Evolutionary conservation across 768 basidiomycete species (phyloP).

Genomic region (Pleurotus pulmonarius): DNA sequence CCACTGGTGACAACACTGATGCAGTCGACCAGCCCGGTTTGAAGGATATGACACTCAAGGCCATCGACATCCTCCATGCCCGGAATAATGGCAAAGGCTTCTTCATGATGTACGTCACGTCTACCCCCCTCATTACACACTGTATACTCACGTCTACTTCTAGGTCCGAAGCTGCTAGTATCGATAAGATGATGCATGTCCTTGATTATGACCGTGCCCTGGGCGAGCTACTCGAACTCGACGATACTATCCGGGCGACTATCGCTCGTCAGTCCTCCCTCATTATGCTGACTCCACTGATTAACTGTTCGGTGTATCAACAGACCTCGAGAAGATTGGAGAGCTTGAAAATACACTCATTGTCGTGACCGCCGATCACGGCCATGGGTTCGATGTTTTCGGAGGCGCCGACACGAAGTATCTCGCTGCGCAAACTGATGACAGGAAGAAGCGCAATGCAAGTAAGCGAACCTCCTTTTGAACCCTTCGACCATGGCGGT

Average conservation of each 20-base stretch:
- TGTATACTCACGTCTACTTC: neutral
- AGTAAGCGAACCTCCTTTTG: conserved; percentile 9
- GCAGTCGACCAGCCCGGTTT: conserved; percentile 42
- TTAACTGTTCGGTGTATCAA: neutral
- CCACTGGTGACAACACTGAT: conserved; percentile 38
- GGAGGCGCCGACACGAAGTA: conserved; percentile 38
- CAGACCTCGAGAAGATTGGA: conserved; percentile 40
- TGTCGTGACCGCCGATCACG: conserved; percentile 43
- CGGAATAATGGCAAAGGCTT: conserved; percentile 34
- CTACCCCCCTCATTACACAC: neutral
- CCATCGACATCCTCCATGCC: conserved; percentile 39
- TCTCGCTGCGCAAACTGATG: conserved; percentile 26
- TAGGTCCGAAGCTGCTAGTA: conserved; percentile 40
- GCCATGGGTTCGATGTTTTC: conserved; percentile 44
- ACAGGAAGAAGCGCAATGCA: conserved; percentile 29
- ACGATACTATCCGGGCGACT: conserved; percentile 39
- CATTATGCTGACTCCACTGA: too few species aligned
- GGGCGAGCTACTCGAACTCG: conserved; percentile 40
- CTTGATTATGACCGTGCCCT: conserved; percentile 44
- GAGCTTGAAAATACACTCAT: conserved; percentile 39
- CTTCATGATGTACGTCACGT: conserved; percentile 35
- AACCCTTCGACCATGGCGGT: neutral
- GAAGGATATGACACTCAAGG: conserved; percentile 45
- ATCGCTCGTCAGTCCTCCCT: conserved; percentile 29
- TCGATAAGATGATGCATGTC: conserved; percentile 48